Conservation (phyloP, 192 early-diverging fungal genomes). For the Coemansia sp. region DNA sequence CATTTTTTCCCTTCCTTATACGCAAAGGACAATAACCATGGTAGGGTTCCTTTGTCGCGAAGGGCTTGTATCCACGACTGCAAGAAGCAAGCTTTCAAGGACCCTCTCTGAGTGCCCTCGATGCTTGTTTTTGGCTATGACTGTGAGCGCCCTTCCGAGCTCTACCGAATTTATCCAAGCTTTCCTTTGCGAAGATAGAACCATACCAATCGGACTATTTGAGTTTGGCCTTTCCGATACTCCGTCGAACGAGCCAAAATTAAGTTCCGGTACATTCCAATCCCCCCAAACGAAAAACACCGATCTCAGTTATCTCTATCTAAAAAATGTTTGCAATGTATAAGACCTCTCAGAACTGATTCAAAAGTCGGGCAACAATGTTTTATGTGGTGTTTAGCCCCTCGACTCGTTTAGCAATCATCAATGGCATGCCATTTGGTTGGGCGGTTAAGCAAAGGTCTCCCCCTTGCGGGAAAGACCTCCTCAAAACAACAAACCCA, state of each 20-base stretch:
- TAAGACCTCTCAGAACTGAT: conserved; percentile 13
- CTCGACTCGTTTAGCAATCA: conserved; percentile 20
- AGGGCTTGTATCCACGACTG: conserved; percentile 22
- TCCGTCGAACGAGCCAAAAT: conserved; percentile 20
- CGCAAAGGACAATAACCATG: not conserved
- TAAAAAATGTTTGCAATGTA: too few relatives aligned
- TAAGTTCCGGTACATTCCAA: conserved; percentile 19
- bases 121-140: conserved; percentile 8
- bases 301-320: not conserved
- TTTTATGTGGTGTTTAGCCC: conserved; percentile 14
- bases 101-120: too few relatives aligned
- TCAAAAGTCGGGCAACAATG: conserved; percentile 18
- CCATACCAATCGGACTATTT: conserved; percentile 19
- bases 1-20: not conserved
- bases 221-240: conserved; percentile 20
- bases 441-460: conserved; percentile 20
- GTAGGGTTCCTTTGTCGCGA: conserved; percentile 5
- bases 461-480: not conserved
- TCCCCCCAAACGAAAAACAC: not conserved
- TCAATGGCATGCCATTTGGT: not conserved
- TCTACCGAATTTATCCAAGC: not conserved
- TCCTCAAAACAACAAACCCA: conserved; percentile 17
- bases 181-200: conserved; percentile 15
- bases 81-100: not conserved
- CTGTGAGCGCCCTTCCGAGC: conserved; percentile 17